A percentile compares a stretch with the other conserved stretches of the same genome.
Conservation (phyloP, 2,329 filamentous ascomycete species). For the Davidsoniella eucalypti region DNA sequence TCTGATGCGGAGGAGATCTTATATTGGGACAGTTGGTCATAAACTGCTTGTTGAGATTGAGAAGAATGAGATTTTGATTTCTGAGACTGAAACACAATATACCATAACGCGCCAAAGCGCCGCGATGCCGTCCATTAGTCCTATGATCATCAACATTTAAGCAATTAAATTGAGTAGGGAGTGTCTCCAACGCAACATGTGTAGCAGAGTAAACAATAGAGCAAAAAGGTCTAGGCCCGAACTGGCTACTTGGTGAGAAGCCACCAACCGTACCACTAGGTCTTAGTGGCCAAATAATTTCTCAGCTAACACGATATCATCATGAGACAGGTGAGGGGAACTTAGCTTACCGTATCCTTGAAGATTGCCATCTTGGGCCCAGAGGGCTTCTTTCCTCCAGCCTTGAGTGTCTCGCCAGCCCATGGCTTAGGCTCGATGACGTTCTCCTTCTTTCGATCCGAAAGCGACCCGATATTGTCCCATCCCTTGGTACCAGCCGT, state of each 20-base stretch:
- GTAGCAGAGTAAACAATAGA: background rate
- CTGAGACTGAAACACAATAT: conserved; percentile 36
- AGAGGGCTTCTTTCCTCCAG: conserved; percentile 62
- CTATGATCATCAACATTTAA: conserved; percentile 78
- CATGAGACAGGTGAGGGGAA: conserved; percentile 16
- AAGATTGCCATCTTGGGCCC: conserved; percentile 75
- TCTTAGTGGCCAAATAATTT: no score
- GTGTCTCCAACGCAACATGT: conserved; percentile 10
- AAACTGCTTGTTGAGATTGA: conserved; percentile 7
- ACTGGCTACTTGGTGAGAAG: no score
- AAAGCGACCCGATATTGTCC: conserved; percentile 78
- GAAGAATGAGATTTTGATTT: conserved; percentile 21
- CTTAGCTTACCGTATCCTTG: conserved; percentile 76
- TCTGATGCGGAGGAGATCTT: conserved; percentile 53
- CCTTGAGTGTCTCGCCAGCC: conserved; percentile 81
- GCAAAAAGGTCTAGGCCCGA: background rate
- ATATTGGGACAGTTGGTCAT: conserved; percentile 42
- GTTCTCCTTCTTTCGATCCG: conserved; percentile 90
- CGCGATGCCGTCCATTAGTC: conserved; percentile 56
- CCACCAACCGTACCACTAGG: no score
- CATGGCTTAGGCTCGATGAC: conserved; percentile 70
- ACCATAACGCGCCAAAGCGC: conserved; percentile 18
- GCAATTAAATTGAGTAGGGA: conserved; percentile 20
- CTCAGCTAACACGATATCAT: no score
- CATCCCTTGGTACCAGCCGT: conserved; percentile 67